Base-by-base conservation (phyloP, 805 yeast genomes). In the Barnettozyma sucrosica region DNA sequence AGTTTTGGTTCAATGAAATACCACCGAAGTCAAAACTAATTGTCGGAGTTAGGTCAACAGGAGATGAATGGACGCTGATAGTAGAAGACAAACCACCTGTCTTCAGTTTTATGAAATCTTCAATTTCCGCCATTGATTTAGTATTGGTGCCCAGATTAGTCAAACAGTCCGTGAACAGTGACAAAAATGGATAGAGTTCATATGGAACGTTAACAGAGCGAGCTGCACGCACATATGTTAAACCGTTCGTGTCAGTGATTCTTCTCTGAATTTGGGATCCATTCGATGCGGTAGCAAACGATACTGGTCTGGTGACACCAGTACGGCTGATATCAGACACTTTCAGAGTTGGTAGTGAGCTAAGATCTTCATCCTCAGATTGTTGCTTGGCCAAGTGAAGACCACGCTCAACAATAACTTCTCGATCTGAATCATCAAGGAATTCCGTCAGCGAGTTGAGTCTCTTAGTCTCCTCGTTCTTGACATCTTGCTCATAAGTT, bases 71-170 rank as follows among this genome's bases (percentile, higher is more conserved):
- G 1, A 81, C 77, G 51, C 77, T 71, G 7, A 80, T 70, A 19
- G 77, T 71, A n/a, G 89, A 76, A 5, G 80, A 70, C 18, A 93
- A 64, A 0, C 97, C 97, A 23, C 98, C 98, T 0, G 98, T 89
- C 47, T 76, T 73, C 43, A 83, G 70, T 59, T 84, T 87, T 55
- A 93, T 89, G 40, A 82, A 80, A 55, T 90, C 89, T 60, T 92
- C 98, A 49, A 93, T 75, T 33, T 82, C 84, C 20, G 88, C 85
- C 77, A 87, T 87, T 0, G 83, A 62, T 49, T 83, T 81, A 8
- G 65, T 58, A 7, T 69, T 62, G 1, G 99, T 92, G n/a, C 99
- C 99, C 52, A 93, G 71, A 61, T 83, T 88, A 3, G 95, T 85
- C 51, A 93, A 69, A 41, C 95, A 84, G 25, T 83, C 85, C 9